Evolutionary conservation across 1,139 yeast species (phyloP), one percentile per base, ranked within the genome.

Genomic region (Tardiomyces depauwii): DNA sequence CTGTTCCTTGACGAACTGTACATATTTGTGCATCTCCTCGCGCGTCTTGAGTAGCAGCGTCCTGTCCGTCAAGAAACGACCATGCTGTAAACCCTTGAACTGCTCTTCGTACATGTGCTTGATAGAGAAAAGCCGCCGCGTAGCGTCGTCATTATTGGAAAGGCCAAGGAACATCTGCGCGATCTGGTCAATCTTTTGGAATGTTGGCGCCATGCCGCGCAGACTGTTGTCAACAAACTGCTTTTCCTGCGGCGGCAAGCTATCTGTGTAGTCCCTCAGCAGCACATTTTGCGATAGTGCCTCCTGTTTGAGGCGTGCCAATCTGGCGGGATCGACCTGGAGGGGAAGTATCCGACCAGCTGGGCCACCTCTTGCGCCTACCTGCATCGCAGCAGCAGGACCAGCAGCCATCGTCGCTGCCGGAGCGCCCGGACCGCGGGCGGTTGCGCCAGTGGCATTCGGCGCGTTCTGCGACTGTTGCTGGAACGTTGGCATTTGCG

Each of bases 71-170:
- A 81, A 70, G 63, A 75, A 80, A 48, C 76, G 64, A 38, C 83
- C 78, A 61, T 77, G 68, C 58, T 77, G 73, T 61, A 82, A 64
- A 52, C 77, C 77, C 46, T 84, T 93, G 58, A 82, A 66, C 50
- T 85, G 84, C 59, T 80, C 83, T 57, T 80, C 82, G 41, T 85
- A 78, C 83, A 85, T 82, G 52, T 77, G 72, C 63, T 86, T 81
- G 73, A 84, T 77, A 60, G 83, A 89, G 49, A 85, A 71, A 51
- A 85, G 72, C 51, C 85, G 74, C 57, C 78, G 79, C 1, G 93
- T 81, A 9, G 85, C 88, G 47, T 80, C 86, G 43, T 72, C 74
- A 58, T 81, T 83, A 53, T 80, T 76, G 0, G 91, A 81, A 47
- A 84, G 68, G 48, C 81, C 73, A 58, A 74, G 84, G 55, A 82